Evolutionary conservation across 73 alveolate species (phyloP).

Genomic region (Tetrahymena borealis): DNA sequence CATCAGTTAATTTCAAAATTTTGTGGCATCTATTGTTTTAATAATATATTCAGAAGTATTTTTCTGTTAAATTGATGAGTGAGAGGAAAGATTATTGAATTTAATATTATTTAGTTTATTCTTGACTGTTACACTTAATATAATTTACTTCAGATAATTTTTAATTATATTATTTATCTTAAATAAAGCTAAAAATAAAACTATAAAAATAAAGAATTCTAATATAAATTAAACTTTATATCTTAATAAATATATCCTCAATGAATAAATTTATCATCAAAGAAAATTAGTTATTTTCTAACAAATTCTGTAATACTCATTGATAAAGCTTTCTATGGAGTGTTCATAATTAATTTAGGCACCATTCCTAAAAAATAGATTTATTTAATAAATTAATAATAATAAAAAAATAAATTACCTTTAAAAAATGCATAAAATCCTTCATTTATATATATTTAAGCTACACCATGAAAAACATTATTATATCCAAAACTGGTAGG

Average conservation of each 20-base stretch:
- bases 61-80: no score
- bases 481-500: neutral
- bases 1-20: no score
- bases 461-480: neutral
- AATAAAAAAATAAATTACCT: neutral
- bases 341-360: neutral
- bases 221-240: neutral
- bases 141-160: neutral
- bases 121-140: no score
- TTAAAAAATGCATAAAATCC: neutral
- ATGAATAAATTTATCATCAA: neutral
- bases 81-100: no score
- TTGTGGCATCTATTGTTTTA: no score
- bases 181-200: neutral
- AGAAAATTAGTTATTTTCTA: neutral
- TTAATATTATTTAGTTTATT: no score
- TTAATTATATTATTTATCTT: neutral
- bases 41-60: no score
- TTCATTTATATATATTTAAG: neutral
- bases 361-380: neutral
- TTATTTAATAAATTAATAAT: no score
- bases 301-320: neutral
- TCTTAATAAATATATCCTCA: neutral
- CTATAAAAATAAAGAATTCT: neutral
- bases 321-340: neutral